phyloP scores from a whole-genome alignment of 805 yeast genomes.

The Lipomyces sp. region DNA sequence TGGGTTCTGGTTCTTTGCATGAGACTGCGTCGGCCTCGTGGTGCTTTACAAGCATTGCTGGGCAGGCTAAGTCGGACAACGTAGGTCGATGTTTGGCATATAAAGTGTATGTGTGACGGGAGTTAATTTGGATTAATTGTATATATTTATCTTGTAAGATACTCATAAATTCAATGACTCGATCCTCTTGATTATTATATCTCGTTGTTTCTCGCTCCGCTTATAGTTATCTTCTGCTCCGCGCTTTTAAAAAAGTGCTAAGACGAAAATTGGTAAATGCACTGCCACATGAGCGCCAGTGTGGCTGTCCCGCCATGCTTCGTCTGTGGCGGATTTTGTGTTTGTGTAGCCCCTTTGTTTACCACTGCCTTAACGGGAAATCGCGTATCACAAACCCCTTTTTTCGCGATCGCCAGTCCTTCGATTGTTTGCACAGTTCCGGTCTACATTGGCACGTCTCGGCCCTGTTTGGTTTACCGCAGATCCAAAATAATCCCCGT shows the following conservation, averaged over 20 bases:
- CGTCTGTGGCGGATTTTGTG: background rate
- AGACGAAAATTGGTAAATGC: background rate
- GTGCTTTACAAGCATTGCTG: background rate
- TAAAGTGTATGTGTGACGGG: background rate
- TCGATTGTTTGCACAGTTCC: background rate
- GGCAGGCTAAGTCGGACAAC: background rate
- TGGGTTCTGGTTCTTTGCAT: constrained; percentile 67
- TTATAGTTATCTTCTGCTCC: too few species aligned
- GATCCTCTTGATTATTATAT: background rate
- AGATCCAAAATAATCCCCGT: background rate
- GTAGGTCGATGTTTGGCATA: background rate
- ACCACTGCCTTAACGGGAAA: background rate
- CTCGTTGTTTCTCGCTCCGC: background rate
- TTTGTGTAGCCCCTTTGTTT: background rate
- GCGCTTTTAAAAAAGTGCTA: too few species aligned
- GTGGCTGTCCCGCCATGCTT: background rate
- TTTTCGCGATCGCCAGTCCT: background rate
- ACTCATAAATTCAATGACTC: background rate
- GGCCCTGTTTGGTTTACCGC: background rate
- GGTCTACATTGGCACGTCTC: background rate
- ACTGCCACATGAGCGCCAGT: background rate
- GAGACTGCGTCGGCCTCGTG: constrained; percentile 48
- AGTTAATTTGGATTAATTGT: constrained; percentile 4
- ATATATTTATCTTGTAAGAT: background rate
- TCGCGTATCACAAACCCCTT: background rate